Evolutionary conservation across 768 basidiomycete species (phyloP), one percentile per base, ranked within the genome.

Genomic region (Termitomyces sp.): DNA sequence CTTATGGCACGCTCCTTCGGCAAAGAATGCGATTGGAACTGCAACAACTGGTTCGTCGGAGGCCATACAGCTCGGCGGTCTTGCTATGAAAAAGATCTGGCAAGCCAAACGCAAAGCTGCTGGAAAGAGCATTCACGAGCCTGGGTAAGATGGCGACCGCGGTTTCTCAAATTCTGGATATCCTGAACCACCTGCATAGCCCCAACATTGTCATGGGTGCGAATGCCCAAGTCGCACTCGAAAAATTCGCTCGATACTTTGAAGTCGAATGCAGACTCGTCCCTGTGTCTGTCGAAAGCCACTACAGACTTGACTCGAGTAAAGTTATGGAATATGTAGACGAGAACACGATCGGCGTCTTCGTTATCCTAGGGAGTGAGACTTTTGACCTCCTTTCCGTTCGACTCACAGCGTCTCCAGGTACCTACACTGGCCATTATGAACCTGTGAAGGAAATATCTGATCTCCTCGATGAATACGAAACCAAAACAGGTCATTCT

Each of bases 381-480:
- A 17, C 12, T 61, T 32, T 6, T 17, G 4, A 8, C 32, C n/a
- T 40, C 23, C 49, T 21, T 27, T 55, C 62, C 41, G 61, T 67
- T 70, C 80, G 77, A 25, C 81, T 78, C n/a, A 76, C 75, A 61
- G 83, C 78, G 41, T 8, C 39, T 58, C 58, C 57, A 72, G 74
- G 76, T 52, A 79, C 77, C 3, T 89, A 88, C 66, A 88, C 88
- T 16, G 88, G 88, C 1, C 80, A 81, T 59, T 81, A 79, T 64
- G 94, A 96, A 64, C 84, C 88, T 12, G 94, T 97, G 32, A 81
- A 89, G 67, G 89, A 87, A 67, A 90, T 97, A 84, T 76, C 88
- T 1, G 84, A 86, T 41, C 77, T 90, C 10, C 74, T 87, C 43
- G 85, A 87, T 62, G 78, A 82, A 61, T 84, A 82, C 64, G 79